Evolutionary conservation across 768 basidiomycete genomes (phyloP).

Genomic region (Crucibulum laeve): DNA sequence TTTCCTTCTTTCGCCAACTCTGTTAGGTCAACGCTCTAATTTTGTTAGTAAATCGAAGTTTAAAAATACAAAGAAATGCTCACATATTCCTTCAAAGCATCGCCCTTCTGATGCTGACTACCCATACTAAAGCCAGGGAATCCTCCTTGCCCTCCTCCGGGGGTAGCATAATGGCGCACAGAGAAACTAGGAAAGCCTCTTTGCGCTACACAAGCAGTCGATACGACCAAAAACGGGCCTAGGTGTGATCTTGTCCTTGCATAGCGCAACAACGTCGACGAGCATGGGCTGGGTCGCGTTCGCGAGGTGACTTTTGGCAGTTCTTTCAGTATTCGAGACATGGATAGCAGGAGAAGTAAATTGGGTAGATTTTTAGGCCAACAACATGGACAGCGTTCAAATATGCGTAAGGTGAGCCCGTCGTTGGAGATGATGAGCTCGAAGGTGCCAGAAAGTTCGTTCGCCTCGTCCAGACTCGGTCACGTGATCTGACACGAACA

Average conservation of each 20-base stretch:
- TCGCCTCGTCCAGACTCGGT: background rate
- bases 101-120: conserved; percentile 72
- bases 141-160: conserved; percentile 36
- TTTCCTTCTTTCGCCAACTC: conserved; percentile 82
- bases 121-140: conserved; percentile 59
- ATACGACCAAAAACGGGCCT: background rate
- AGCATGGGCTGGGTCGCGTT: background rate
- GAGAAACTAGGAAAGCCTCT: background rate
- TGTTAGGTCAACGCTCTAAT: conserved; percentile 77
- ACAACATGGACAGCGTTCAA: too few species aligned
- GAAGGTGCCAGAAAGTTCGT: conserved; percentile 12
- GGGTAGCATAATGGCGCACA: conserved; percentile 41
- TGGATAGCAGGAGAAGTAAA: background rate
- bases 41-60: background rate
- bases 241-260: background rate
- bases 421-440: too few species aligned
- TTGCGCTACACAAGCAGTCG: background rate
- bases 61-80: conserved; percentile 10
- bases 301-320: background rate
- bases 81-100: conserved; percentile 77
- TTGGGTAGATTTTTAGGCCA: too few species aligned
- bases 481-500: background rate
- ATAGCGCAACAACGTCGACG: background rate
- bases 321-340: background rate
- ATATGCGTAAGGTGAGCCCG: too few species aligned